Evolutionary conservation across 768 basidiomycete species (phyloP), one percentile per base, ranked within the genome.

Genomic region (Boletus huronensis): DNA sequence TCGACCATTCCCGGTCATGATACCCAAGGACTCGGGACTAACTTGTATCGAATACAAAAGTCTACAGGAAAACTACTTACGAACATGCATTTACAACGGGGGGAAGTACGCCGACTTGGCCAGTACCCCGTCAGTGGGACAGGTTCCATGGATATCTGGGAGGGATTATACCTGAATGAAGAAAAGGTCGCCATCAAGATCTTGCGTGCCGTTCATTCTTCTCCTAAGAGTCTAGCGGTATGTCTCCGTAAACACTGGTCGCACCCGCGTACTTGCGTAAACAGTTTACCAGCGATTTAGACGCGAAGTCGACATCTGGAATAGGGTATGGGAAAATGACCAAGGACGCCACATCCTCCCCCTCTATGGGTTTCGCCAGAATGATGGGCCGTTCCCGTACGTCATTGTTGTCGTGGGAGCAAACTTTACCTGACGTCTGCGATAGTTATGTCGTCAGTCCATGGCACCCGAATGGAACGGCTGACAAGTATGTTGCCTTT

Each of bases 151-250:
- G 82, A 81, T 64, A 77, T 82, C 44, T 74, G 74, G 74, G 80
- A 83, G 62, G 83, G 83, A 4, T 29, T 78, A 10, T 84, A 82
- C 67, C 73, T 84, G 1, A 72, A 73, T 31, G 70, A 75, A 45
- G 79, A 82, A 58, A 82, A 80, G 54, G 82, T 83, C 3, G 78
- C 80, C 3, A 78, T 84, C 64, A 83, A 83, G 61, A 74, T 77
- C 7, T 67, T 84, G 31, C 78, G 82, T 35, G 77, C 80, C 11
- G 75, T 82, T 43, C 72, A 78, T 46, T 74, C 77, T 28, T 72
- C 76, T 48, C 79, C 79, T 6, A 68, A 73, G 28, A 79, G 75
- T 55, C 53, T 75, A 25, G 64, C 73, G 52, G 81, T 81, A 61
- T 45, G 70, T n/a, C 21, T 19, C 14, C 23, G 31, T n/a, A 19